Evolutionary conservation across 2,329 filamentous ascomycete genomes (phyloP), one percentile per base, ranked within the genome.

Genomic region (Aspergillus fischeri): DNA sequence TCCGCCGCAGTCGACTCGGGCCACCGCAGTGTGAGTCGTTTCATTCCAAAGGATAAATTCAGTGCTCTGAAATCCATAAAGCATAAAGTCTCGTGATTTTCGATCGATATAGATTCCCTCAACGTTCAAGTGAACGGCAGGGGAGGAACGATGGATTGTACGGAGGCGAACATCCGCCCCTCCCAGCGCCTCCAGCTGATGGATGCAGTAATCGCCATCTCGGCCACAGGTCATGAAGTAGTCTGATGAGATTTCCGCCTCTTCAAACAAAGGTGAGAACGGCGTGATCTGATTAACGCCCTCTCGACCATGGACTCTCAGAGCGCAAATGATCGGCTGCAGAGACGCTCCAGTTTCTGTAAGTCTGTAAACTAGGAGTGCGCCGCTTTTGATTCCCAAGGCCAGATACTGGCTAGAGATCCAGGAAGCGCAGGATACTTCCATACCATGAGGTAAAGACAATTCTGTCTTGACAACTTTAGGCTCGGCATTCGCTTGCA

Each of bases 1-100:
- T 35, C 93, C 93, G 55, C 92, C 93, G 68, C 93, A 97, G 51
- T 92, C 86, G 29, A 96, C 80, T 0, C 80, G 81, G 54, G 88
- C 83, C 17, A 93, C 73, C 65, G 93, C 88, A 55, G 85, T 82
- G 57, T 90, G 86, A 1, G 78, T 78, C 0, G 84, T 86, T 68
- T 90, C 86, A 70, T 96, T 90, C 84, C 90, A 94, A 9, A 93
- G 82, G 11, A 96, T 79, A 68, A 97, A 95, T 49, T 85, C 80
- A 60, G 86, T 91, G 69, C 89, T 86, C 55, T 84, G 86, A 75
- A 97, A 97, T 3, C 93, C 93, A 70, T 87, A 90, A 11, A 96
- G 77, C 28, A 92, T 77, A 1, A 96, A 77, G 49, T 89, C 80
- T 1, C 78, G 71, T 0, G 72, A 72, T 1, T 65, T 57, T 64